Evolutionary conservation across 352 stramenopile species (phyloP).

Genomic region (Pythium brassicae): DNA sequence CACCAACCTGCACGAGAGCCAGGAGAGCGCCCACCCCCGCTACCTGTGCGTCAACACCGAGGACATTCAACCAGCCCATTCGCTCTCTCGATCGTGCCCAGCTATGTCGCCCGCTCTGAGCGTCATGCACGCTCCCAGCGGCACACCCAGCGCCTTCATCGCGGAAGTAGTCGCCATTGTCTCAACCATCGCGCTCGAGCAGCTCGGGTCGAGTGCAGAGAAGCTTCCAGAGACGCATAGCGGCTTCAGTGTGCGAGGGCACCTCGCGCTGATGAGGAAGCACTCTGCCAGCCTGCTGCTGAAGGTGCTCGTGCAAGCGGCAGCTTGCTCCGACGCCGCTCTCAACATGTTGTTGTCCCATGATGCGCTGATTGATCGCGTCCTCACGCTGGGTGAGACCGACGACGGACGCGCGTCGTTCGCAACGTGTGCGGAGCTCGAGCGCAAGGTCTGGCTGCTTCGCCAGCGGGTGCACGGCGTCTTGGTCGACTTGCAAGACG

Average conservation of each 20-base stretch:
- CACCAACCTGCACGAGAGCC: background rate
- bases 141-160: background rate
- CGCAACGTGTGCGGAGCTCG: constrained; percentile 26
- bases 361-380: background rate
- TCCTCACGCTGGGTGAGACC: constrained; percentile 8
- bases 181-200: constrained; percentile 1
- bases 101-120: background rate
- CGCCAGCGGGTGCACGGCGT: constrained; percentile 44
- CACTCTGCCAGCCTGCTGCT: constrained; percentile 3
- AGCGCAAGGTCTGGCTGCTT: constrained; percentile 35
- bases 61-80: constrained; percentile 11
- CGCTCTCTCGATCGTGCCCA: too few relatives aligned
- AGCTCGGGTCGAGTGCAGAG: background rate
- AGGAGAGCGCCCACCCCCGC: background rate
- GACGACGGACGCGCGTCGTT: constrained; percentile 24
- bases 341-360: background rate
- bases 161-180: background rate
- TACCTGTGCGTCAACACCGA: constrained; percentile 10
- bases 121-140: constrained; percentile 2
- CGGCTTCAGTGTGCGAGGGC: background rate
- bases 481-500: constrained; percentile 29
- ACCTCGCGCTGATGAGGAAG: background rate
- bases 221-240: background rate
- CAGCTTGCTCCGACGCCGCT: background rate
- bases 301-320: constrained; percentile 9